Conservation (phyloP, 1,284 basidiomycete species). For the Phlebopus sp. region DNA sequence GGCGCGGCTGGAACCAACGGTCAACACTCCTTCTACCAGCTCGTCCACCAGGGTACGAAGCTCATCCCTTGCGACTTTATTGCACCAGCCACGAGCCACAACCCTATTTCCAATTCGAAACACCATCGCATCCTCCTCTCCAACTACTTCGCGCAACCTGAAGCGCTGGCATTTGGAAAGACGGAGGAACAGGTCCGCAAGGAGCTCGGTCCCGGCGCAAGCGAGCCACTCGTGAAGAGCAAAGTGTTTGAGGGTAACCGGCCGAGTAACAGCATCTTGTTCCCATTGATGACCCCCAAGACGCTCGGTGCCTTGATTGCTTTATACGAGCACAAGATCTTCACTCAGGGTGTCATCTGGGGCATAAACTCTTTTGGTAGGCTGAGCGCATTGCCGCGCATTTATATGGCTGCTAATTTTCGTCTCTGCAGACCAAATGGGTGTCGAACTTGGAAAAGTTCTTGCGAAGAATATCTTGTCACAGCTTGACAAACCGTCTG, state of each 20-base stretch:
- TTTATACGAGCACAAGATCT: conserved; percentile 99
- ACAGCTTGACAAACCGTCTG: conserved; percentile 78
- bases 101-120: conserved; percentile 82
- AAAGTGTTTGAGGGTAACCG: conserved; percentile 99
- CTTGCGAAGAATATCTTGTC: conserved; percentile 94
- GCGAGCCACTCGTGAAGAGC: conserved; percentile 87
- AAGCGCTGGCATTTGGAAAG: conserved; percentile 97
- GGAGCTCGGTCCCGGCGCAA: conserved; percentile 78
- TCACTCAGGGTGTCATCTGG: conserved; percentile 96
- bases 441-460: conserved; percentile 95
- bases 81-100: conserved; percentile 91
- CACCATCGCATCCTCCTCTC: conserved; percentile 97
- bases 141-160: conserved; percentile 98
- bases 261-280: conserved; percentile 95
- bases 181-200: conserved; percentile 83
- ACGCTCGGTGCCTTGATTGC: conserved; percentile 87
- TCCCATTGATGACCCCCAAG: conserved; percentile 89
- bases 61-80: conserved; percentile 94
- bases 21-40: conserved; percentile 99
- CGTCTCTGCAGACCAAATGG: conserved; percentile 73
- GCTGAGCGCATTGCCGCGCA: conserved; percentile 15
- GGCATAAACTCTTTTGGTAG: conserved; percentile 95
- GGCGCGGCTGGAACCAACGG: conserved; percentile 98
- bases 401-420: conserved; percentile 3
- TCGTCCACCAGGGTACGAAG: conserved; percentile 94